Evolutionary conservation across 228 moss, liverwort and hornwort genomes (phyloP), one percentile per base, ranked within the genome.

Genomic region (Sphagnum magellanicum): DNA sequence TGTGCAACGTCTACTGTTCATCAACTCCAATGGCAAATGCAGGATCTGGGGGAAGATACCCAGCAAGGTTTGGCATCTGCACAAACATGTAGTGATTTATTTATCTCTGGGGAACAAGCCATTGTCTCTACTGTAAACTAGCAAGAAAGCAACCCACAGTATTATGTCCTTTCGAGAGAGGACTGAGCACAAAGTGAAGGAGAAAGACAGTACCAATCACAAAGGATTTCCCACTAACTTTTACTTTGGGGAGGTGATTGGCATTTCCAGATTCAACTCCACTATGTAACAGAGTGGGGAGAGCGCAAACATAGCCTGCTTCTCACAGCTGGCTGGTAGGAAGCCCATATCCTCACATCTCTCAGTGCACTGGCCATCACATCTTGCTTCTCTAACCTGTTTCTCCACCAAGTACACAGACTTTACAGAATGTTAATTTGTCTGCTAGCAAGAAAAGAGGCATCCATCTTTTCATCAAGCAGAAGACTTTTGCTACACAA

Each of bases 251-350:
- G 32, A 32, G 32, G 32, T 32, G 32, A 32, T 32, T 32, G 32
- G 32, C 32, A 32, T 32, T 32, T 32, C 57, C 71, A 90, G 87
- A 85, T 90, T 78, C 84, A 82, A 74, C 84, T 86, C 73, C 87
- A 85, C 67, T 87, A 82, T 70, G 81, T 80, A 74, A 90, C 84
- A 65, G 84, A 87, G 68, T 82, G 71, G 73, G 87, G 90, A 64
- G 87, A 90, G 73, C 87, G 78, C 70, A 84, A 87, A 61, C 83
- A 79, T 80, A 90, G 84, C 67, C 74, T 87, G 8, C 78, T 90
- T 16, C 87, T 90, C 49, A 90, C 90, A 5, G 84, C 84, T 72
- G 90, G 87, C 65, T 90, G 87, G 90, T 90, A 81, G 50, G 59
- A 5, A 72, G 8, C 7, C 10, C 61, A 16, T 67, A 46, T 48